phyloP scores from a whole-genome alignment of 768 basidiomycete genomes.

The Leccinum olivaceopallidum region DNA sequence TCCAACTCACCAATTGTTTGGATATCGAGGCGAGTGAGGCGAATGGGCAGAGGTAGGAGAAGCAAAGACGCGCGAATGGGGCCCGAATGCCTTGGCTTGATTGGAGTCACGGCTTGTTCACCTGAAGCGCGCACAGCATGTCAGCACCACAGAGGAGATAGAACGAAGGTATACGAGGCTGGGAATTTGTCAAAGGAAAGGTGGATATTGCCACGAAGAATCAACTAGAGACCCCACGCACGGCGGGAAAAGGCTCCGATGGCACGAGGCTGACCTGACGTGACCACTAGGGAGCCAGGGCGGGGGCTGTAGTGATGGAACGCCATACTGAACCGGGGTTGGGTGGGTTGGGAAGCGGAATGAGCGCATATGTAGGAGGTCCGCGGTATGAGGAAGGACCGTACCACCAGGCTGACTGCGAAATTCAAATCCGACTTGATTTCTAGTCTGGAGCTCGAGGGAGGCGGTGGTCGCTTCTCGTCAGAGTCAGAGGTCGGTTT shows the following conservation, averaged over 20 bases:
- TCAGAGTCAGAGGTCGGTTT: no score
- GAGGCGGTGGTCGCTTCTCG: no score
- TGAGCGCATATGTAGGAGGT: no score
- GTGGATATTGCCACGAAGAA: conserved; percentile 5
- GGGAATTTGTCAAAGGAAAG: neutral
- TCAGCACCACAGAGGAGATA: conserved; percentile 12
- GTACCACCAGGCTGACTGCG: no score
- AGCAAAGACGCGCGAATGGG: conserved; percentile 8
- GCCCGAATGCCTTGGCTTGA: conserved; percentile 3
- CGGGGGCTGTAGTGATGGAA: conserved; percentile 6
- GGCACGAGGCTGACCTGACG: conserved; percentile 4
- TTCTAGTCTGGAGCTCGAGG: no score
- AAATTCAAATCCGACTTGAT: no score
- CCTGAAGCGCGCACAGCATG: neutral
- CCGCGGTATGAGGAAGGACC: no score
- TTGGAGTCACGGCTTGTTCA: conserved; percentile 10
- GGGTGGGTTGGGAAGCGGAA: conserved; percentile 2
- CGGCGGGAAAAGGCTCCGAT: neutral
- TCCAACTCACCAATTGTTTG: no score
- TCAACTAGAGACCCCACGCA: neutral
- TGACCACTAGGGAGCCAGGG: conserved; percentile 18
- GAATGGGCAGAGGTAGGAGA: conserved; percentile 3
- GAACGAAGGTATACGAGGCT: neutral
- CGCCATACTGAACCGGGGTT: no score
- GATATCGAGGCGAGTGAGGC: conserved; percentile 2